Conservation (phyloP, 768 basidiomycete species). For the Pisolithus albus region DNA sequence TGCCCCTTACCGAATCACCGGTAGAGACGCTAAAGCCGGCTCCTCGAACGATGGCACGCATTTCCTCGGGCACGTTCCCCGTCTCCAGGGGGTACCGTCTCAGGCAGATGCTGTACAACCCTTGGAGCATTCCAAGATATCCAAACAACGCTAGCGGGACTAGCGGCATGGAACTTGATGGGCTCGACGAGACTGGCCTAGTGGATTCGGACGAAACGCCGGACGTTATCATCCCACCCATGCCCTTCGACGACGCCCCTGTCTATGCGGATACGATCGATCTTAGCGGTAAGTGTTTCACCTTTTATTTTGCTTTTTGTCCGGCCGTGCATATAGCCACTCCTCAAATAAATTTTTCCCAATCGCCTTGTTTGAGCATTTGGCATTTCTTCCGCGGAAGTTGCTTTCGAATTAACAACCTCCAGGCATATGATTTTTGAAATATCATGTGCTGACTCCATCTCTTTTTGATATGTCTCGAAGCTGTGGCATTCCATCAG, state of each 20-base stretch:
- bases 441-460: background rate
- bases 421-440: too few relatives aligned
- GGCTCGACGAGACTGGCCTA: background rate
- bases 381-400: too few relatives aligned
- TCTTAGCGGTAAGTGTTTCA: conserved; percentile 33
- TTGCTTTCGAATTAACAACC: too few relatives aligned
- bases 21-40: background rate
- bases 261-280: conserved; percentile 36
- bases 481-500: conserved; percentile 29
- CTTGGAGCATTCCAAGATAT: conserved; percentile 1
- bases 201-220: conserved; percentile 11
- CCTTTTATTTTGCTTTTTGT: background rate
- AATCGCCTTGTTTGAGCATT: too few relatives aligned
- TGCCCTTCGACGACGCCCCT: conserved; percentile 23
- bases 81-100: conserved; percentile 19
- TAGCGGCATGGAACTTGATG: background rate
- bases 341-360: too few relatives aligned
- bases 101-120: conserved; percentile 24
- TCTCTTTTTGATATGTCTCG: background rate
- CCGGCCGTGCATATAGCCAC: too few relatives aligned
- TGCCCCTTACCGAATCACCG: background rate
- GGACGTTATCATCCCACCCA: conserved; percentile 27
- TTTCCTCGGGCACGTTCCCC: conserved; percentile 23
- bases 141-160: background rate
- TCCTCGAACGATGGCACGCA: conserved; percentile 1